Evolutionary conservation across 805 yeast genomes (phyloP).

Genomic region (Candida krabiensis): DNA sequence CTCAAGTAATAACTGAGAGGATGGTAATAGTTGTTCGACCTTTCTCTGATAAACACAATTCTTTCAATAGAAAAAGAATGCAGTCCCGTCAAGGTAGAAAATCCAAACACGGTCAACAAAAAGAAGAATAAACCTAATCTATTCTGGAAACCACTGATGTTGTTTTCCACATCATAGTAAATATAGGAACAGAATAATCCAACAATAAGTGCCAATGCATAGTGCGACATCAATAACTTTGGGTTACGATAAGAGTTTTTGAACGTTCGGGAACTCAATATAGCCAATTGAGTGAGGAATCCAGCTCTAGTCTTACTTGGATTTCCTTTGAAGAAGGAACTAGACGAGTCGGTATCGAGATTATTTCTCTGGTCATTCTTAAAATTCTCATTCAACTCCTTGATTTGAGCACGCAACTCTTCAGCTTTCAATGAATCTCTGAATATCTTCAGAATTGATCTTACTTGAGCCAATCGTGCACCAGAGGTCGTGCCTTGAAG

Average conservation of each 20-base stretch:
- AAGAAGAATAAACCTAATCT: constrained; percentile 92
- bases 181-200: constrained; percentile 84
- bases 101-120: constrained; percentile 87
- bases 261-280: constrained; percentile 83
- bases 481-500: constrained; percentile 7
- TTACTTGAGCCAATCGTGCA: constrained; percentile 7
- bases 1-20: constrained; percentile 84
- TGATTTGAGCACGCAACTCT: constrained; percentile 42
- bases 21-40: constrained; percentile 91
- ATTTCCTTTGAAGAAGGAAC: constrained; percentile 30
- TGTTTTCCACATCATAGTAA: constrained; percentile 80
- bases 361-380: constrained; percentile 11
- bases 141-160: constrained; percentile 95
- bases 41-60: constrained; percentile 84
- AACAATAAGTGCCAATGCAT: constrained; percentile 69
- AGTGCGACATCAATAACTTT: constrained; percentile 79
- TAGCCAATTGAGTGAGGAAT: constrained; percentile 62
- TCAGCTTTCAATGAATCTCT: constrained; percentile 37
- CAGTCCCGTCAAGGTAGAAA: constrained; percentile 87
- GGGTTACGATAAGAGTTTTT: constrained; percentile 94
- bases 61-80: constrained; percentile 88
- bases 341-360: constrained; percentile 11
- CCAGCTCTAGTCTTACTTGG: constrained; percentile 51
- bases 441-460: constrained; percentile 23
- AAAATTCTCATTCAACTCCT: constrained; percentile 18